Percentiles rank a stretch among this genome's conserved stretches.
Evolutionary conservation across 2,329 filamentous ascomycete species (phyloP).

Genomic region (Colletotrichum caudatum): DNA sequence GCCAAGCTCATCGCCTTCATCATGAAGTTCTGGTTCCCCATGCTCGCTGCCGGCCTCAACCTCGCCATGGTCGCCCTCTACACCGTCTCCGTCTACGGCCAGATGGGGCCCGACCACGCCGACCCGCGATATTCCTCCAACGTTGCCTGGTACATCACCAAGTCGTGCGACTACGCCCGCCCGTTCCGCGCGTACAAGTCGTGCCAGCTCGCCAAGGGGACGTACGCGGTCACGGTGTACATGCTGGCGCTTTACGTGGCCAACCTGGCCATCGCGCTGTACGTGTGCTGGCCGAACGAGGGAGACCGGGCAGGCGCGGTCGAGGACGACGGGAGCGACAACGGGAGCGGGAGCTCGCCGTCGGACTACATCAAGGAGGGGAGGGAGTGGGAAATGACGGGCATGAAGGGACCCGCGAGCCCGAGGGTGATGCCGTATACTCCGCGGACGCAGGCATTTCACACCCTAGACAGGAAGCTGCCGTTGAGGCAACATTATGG

Average conservation of each 20-base stretch:
- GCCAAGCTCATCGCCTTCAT: slow-evolving; percentile 77
- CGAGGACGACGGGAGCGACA: slow-evolving; percentile 50
- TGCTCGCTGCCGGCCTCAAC: slow-evolving; percentile 71
- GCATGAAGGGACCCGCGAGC: slow-evolving; percentile 56
- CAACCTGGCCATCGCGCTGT: slow-evolving; percentile 70
- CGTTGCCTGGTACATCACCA: slow-evolving; percentile 80
- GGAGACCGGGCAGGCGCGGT: slow-evolving; percentile 62
- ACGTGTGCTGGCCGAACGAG: slow-evolving; percentile 68
- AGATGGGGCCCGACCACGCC: slow-evolving; percentile 78
- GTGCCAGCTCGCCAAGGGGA: slow-evolving; percentile 76
- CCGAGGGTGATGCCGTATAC: slow-evolving; percentile 65
- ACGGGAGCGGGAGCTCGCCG: slow-evolving; percentile 51
- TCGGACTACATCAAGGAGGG: slow-evolving; percentile 51
- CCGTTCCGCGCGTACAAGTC: slow-evolving; percentile 65
- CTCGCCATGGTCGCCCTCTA: slow-evolving; percentile 71
- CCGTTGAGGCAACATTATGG: slow-evolving; percentile 58
- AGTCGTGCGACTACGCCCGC: slow-evolving; percentile 73
- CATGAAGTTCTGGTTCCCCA: slow-evolving; percentile 77
- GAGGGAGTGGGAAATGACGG: slow-evolving; percentile 69
- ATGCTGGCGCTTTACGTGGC: slow-evolving; percentile 74
- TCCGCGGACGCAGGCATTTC: slow-evolving; percentile 75
- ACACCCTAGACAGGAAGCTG: slow-evolving; percentile 70
- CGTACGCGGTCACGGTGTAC: slow-evolving; percentile 72
- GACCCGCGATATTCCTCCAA: slow-evolving; percentile 72
- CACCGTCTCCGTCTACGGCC: slow-evolving; percentile 74